phyloP scores from a whole-genome alignment of 306 rosid genomes.

The Carpinus fangiana region DNA sequence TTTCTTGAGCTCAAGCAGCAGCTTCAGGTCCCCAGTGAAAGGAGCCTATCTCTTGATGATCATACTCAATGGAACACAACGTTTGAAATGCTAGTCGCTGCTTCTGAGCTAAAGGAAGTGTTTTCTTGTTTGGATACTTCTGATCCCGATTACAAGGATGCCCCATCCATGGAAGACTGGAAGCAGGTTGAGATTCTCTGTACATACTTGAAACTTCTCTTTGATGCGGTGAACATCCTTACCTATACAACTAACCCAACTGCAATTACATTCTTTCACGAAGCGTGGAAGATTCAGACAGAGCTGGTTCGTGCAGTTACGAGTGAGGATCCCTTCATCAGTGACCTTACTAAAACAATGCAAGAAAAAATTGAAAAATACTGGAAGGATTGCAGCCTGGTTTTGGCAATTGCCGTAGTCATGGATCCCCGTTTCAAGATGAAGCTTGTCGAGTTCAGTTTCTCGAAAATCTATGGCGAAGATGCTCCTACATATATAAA shows the following conservation, averaged over 20 bases:
- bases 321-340: slow-evolving; percentile 63
- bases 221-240: slow-evolving; percentile 74
- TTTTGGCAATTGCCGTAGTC: slow-evolving; percentile 84
- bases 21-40: slow-evolving; percentile 88
- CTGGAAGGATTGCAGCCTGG: slow-evolving; percentile 81
- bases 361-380: slow-evolving; percentile 66
- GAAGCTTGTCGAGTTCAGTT: slow-evolving; percentile 96
- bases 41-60: slow-evolving; percentile 71
- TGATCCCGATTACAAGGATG: slow-evolving; percentile 80
- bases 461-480: slow-evolving; percentile 75
- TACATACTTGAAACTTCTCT: slow-evolving; percentile 67
- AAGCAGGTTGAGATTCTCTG: slow-evolving; percentile 72
- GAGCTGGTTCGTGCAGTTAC: slow-evolving; percentile 58
- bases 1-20: slow-evolving; percentile 77
- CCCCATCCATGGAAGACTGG: slow-evolving; percentile 87
- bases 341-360: slow-evolving; percentile 55
- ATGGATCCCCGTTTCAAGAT: slow-evolving; percentile 98
- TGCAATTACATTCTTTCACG: slow-evolving; percentile 73
- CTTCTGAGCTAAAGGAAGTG: slow-evolving; percentile 80
- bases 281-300: slow-evolving; percentile 88
- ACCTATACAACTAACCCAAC: slow-evolving; percentile 61
- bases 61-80: slow-evolving; percentile 84
- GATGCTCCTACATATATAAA: slow-evolving; percentile 65
- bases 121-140: slow-evolving; percentile 80
- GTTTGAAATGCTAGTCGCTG: slow-evolving; percentile 85